Base-by-base conservation (phyloP, 345 rosid genomes). In the Euphorbia peplus region DNA sequence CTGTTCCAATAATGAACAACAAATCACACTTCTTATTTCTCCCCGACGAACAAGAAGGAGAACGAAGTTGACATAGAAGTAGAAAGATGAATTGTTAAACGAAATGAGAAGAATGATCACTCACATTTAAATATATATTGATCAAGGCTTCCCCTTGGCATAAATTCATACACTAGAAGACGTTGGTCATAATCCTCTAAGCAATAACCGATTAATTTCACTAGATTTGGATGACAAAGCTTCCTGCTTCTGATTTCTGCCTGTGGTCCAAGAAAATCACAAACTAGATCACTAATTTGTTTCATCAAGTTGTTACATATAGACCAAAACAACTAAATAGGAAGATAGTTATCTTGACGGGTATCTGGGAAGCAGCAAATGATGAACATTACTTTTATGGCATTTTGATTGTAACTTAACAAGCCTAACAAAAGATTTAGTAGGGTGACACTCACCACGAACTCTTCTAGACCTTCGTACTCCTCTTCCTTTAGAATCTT, bases 201-300 rank as follows among this genome's bases (percentile, higher is more conserved):
- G 66, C 74, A 69, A 59, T 69, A 75, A 13, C 78, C 78, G 11
- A 75, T 56, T 66, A 75, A 51, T 54, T 69, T 75, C 50, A 75
- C 78, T 8, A 75, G 74, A 70, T 75, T 69, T 3, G 74, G 78
- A 75, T 75, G 66, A 47, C 26, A 30, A 9, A 76, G 68, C 44
- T 64, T 75, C 48, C 75, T 75, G 68, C 52, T 66, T 54, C 44
- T 76, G 39, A 76, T 76, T 67, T 76, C 79, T 10, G 79, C 37
- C 79, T 76, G 16, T 24, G 6, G 32, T 39, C 24, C 24, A 41
- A 8, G 10, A 35, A 66, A 5, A 50, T 1, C 61, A 44, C 14
- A 64, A 37, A 30, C 32, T 4, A 16, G 4, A 63, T 46, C 24
- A 59, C 12, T 29, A 26, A 4, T 39, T 30, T 41, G 25, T 57